Evolutionary conservation across 2,329 filamentous ascomycete genomes (phyloP), one percentile per base, ranked within the genome.

Genomic region (Neocatenulostroma microsporum): DNA sequence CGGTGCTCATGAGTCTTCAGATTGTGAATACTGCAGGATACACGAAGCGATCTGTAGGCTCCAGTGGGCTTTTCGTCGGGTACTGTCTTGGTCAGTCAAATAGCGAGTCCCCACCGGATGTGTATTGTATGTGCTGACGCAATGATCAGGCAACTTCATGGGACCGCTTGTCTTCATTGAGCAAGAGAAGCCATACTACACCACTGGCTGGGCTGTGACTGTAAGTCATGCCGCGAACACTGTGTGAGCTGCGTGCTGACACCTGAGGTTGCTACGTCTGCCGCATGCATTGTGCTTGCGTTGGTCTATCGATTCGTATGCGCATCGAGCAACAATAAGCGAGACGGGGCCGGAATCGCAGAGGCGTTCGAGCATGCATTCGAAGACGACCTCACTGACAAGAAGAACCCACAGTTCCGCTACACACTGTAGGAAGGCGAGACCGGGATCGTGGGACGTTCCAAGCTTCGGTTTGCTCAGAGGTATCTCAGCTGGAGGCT

Each of bases 341-440:
- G 67, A 18, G 67, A 72, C 40, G 54, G 53, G 30, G 46, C 61
- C 2, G 66, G 66, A 3, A 60, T 57, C 8, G 37, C 58, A n/a
- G 69, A 73, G 50, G 67, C 60, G 1, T 73, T 64, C 30, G 70
- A 73, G 30, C 62, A 73, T 47, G 69, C 69, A 0, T 73, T 69
- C 39, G 66, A 73, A 34, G 69, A 73, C 19, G 36, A 39, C 18
- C 15, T 39, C 21, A 39, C 36, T 8, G 36, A 39, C 17, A 21
- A 4, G 15, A 33, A 23, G 36, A 39, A 39, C n/a, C 14, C 21
- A 9, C 36, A 39, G 17, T 39, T 34, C 24, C 21, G 36, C 17
- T 39, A 39, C 15, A 28, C 33, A 4, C 17, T 36, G 17, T 36
- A 21, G 18, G n/a, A n/a, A n/a, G n/a, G n/a, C n/a, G n/a, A n/a